Base-by-base conservation (phyloP, 1,284 basidiomycete genomes). In the Boletus semigastroideus region DNA sequence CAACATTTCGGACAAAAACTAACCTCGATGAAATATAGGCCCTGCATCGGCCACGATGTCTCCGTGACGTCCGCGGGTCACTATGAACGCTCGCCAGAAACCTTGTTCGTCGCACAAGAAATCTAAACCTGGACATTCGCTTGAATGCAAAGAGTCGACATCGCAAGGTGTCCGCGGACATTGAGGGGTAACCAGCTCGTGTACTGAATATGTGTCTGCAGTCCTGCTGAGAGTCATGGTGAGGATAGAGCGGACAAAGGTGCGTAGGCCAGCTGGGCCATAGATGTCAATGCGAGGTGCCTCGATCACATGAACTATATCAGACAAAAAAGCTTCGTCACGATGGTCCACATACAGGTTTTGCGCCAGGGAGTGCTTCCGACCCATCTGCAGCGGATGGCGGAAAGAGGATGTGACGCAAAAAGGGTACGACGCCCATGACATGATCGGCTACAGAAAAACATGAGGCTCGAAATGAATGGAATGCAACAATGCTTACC, bases 211-310 rank as follows among this genome's bases (percentile, higher is more conserved):
- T 13, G 77, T 82, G 27, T 87, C 83, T 1, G 78, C 73, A 2
- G 87, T 82, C 34, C 73, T 77, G 4, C 84, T 84, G 39, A 81
- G 72, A 0, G 93, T 94, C 68, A 91, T 77, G 36, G 78, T 76
- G 53, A 95, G 75, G 39, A 82, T 84, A 34, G 80, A 80, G 33
- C 94, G 85, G 19, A 96, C 73, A 67, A 95, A 87, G 22, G 76
- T 72, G 37, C 94, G 84, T n/a, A 95, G 72, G 12, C 92, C 92
- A 3, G 82, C 80, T 0, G 92, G 92, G 0, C 93, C 93, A 62
- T 87, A 95, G 31, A 96, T 80, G 52, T 94, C 83, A 39, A 95
- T 73, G 41, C 74, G 77, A 1, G 84, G 79, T 80, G 83, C 34
- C 58, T 50, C 16, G 34, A 51, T 43, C 42, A 36, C 4, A 38